phyloP scores from a whole-genome alignment of 148 eudicot genomes.

The Mesembryanthemum crystallinum region DNA sequence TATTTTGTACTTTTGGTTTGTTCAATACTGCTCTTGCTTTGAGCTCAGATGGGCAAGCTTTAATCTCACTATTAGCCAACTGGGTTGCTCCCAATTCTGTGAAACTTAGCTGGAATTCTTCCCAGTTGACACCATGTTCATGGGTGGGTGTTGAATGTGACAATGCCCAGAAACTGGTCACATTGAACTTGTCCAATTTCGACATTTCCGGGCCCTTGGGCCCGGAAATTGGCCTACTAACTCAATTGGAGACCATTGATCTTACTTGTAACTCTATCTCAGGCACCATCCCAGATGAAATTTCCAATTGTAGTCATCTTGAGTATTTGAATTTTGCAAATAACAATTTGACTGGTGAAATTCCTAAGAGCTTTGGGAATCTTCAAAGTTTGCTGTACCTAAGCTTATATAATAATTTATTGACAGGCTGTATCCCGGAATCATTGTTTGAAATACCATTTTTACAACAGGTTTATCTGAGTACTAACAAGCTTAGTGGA shows the following conservation, averaged over 20 bases:
- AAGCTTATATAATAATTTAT: constrained; percentile 43
- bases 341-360: constrained; percentile 47
- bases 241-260: constrained; percentile 40
- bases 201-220: constrained; percentile 61
- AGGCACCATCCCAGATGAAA: constrained; percentile 47
- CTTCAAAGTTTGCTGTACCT: constrained; percentile 21
- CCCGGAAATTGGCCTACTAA: constrained; percentile 47
- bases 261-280: constrained; percentile 41
- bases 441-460: constrained; percentile 38
- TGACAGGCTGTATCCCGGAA: constrained; percentile 50
- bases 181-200: constrained; percentile 43
- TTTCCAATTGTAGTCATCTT: constrained; percentile 48
- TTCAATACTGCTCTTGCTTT: constrained; percentile 30
- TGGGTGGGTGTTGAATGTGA: constrained; percentile 69
- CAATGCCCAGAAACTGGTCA: constrained; percentile 32
- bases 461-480: constrained; percentile 34
- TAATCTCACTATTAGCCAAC: constrained; percentile 46
- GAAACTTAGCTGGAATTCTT: constrained; percentile 48
- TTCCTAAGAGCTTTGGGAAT: constrained; percentile 26
- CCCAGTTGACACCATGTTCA: constrained; percentile 61
- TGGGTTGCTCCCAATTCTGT: constrained; percentile 60
- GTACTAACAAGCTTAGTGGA: constrained; percentile 50
- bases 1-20: constrained; percentile 9
- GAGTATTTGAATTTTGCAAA: constrained; percentile 37
- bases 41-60: constrained; percentile 50